These are phyloP conservation scores for Eimeria nieschulzi DNA, from an alignment of 169 alveolate genomes.

Conservation along the genomic window DNA sequence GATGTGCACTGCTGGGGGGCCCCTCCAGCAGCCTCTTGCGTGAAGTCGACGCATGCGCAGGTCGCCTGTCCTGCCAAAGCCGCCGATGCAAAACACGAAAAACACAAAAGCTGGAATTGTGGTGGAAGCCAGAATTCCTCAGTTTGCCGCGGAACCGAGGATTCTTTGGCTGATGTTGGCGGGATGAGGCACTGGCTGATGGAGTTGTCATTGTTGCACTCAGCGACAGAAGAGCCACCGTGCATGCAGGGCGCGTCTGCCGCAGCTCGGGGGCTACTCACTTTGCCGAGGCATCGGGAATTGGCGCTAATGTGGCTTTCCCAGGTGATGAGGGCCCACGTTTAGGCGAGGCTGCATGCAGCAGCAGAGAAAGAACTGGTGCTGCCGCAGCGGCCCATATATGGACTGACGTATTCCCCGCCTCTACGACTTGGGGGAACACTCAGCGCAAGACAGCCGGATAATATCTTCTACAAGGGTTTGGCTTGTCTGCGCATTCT, in stretches of 20 bases:
- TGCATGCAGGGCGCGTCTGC: no score
- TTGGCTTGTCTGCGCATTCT: no score
- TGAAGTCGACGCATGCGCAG: neutral
- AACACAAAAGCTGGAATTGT: neutral
- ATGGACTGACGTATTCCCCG: no score
- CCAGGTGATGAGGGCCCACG: slow-evolving; percentile 4
- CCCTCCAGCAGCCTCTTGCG: neutral
- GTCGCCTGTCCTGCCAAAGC: neutral
- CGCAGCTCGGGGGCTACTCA: neutral
- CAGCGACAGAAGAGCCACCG: neutral
- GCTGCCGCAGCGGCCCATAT: no score
- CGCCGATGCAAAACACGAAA: neutral
- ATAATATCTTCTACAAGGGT: no score
- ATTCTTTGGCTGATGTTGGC: neutral
- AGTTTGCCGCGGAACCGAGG: neutral
- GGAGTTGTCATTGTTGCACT: neutral
- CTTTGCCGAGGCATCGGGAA: neutral
- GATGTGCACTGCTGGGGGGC: neutral
- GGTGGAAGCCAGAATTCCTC: neutral
- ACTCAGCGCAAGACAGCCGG: no score
- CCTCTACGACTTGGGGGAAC: no score
- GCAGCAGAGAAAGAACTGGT: neutral
- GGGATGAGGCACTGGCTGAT: neutral
- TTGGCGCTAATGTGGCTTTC: slow-evolving; percentile 35
- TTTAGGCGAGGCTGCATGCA: neutral